phyloP scores from a whole-genome alignment of 1,139 yeast genomes.

The Candida pseudocylindracea region DNA sequence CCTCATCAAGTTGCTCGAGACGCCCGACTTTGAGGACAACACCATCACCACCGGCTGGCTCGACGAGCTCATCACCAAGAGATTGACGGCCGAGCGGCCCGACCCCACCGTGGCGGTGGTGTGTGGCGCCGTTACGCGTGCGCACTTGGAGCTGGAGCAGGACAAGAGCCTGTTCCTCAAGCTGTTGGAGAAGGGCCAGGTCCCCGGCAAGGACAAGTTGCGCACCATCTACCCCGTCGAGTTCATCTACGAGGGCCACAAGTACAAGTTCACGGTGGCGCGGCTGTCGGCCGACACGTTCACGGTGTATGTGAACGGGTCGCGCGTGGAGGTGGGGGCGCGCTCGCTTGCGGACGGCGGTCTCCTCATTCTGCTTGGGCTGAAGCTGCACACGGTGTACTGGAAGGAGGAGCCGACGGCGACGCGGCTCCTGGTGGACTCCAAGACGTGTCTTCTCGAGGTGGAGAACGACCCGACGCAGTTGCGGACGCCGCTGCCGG shows the following conservation, averaged over 20 bases:
- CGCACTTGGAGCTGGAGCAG: slow-evolving; percentile 60
- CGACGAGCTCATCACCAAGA: slow-evolving; percentile 83
- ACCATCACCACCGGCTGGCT: slow-evolving; percentile 38
- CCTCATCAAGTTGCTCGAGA: slow-evolving; percentile 79
- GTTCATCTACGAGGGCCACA: slow-evolving; percentile 82
- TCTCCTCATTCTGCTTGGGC: slow-evolving; percentile 64
- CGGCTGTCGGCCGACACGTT: slow-evolving; percentile 71
- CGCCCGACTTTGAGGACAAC: slow-evolving; percentile 90
- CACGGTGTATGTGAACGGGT: slow-evolving; percentile 82
- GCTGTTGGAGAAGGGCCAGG: slow-evolving; percentile 86
- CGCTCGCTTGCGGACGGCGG: slow-evolving; percentile 89
- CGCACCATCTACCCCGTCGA: slow-evolving; percentile 84
- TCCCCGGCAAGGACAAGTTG: slow-evolving; percentile 58
- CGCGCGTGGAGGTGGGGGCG: slow-evolving; percentile 73
- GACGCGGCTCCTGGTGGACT: slow-evolving; percentile 86
- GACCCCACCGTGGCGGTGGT: slow-evolving; percentile 77
- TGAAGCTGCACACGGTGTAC: slow-evolving; percentile 84
- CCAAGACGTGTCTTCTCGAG: slow-evolving; percentile 84
- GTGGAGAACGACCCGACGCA: slow-evolving; percentile 97
- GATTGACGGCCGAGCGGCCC: slow-evolving; percentile 91
- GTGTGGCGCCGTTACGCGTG: slow-evolving; percentile 95
- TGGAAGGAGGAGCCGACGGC: slow-evolving; percentile 97
- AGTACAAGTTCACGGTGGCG: slow-evolving; percentile 89
- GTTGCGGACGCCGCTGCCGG: slow-evolving; percentile 96
- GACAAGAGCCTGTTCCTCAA: slow-evolving; percentile 45